phyloP scores from a whole-genome alignment of 306 rosid genomes.

The Quercus agrifolia region DNA sequence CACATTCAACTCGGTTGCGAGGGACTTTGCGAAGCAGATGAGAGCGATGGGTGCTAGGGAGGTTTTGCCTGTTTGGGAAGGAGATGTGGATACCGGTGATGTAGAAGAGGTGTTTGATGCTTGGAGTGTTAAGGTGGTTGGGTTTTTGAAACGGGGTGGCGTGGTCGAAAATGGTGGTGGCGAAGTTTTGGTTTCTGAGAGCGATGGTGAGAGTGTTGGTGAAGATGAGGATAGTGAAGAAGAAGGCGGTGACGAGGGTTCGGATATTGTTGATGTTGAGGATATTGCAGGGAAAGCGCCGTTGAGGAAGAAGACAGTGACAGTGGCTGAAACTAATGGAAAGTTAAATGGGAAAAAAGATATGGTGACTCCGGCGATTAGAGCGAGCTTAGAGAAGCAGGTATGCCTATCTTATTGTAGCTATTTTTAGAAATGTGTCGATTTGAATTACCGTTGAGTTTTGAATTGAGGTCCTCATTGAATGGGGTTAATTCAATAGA shows the following conservation, averaged over 20 bases:
- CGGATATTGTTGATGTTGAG: conserved; percentile 86
- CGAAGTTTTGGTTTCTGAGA: conserved; percentile 24
- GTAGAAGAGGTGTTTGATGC: conserved; percentile 56
- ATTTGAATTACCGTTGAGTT: not conserved
- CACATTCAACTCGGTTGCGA: conserved; percentile 65
- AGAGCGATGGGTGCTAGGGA: conserved; percentile 68
- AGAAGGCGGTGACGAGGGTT: conserved; percentile 35
- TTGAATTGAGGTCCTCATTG: too few relatives aligned
- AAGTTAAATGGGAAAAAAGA: conserved; percentile 57
- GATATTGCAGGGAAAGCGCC: conserved; percentile 96
- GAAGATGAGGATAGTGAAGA: conserved; percentile 44
- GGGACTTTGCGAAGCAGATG: conserved; percentile 52
- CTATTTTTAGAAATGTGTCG: not conserved
- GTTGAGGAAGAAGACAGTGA: conserved; percentile 51
- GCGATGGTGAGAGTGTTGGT: conserved; percentile 38
- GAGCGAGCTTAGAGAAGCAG: conserved; percentile 92
- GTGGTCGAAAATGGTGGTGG: conserved; percentile 44
- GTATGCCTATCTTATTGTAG: conserved; percentile 25
- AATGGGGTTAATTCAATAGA: not conserved
- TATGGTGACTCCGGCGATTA: conserved; percentile 92
- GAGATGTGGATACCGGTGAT: conserved; percentile 69
- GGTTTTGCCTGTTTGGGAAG: conserved; percentile 65
- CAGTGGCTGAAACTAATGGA: conserved; percentile 54
- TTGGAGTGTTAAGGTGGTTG: conserved; percentile 63
- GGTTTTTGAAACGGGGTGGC: conserved; percentile 40